Base-by-base conservation (phyloP, 371 early-diverging fungal genomes). In the Mucor racemosus region DNA sequence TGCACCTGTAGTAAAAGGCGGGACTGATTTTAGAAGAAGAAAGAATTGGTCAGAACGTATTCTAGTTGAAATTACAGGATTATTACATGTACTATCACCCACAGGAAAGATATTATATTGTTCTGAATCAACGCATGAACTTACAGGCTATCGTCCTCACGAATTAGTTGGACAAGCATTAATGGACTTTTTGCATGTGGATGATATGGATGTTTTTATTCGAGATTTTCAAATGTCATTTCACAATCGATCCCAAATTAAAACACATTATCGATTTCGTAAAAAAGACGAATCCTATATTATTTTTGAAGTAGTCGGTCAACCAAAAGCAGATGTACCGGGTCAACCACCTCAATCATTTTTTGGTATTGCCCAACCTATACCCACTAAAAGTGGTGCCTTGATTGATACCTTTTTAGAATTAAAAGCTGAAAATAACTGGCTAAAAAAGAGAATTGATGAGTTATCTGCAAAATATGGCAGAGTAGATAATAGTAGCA, bases 81-180 rank as follows among this genome's bases (percentile, higher is more conserved):
- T 88, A 31, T 54, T 88, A 3, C 86, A 86, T 75, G 91, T 91
- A 3, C 68, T 89, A 9, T 81, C 84, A 15, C 84, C 88, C 0
- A 62, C 75, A 11, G 87, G 85, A 19, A 79, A 76, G 56, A 77
- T 91, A 38, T 50, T 87, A 44, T 88, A 82, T 68, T 84, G 86
- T 57, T 86, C 87, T 17, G 86, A 87, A 5, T 86, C 89, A 0
- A 82, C 80, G 1, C 46, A 70, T 21, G 78, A 84, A 54, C 65
- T 84, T 36, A 79, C 88, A n/a, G 88, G 88, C 0, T 87, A 85
- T 65, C 59, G 80, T 8, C 82, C 85, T 0, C 84, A 84, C n/a
- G 90, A 91, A 48, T 69, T 89, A 21, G 74, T 85, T 1, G 87
- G 86, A 5, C 76, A 79, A 7, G 71, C 74, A 10, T 56, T 91